Evolutionary conservation across 345 rosid species (phyloP).

Genomic region (Hirschfeldia incana): DNA sequence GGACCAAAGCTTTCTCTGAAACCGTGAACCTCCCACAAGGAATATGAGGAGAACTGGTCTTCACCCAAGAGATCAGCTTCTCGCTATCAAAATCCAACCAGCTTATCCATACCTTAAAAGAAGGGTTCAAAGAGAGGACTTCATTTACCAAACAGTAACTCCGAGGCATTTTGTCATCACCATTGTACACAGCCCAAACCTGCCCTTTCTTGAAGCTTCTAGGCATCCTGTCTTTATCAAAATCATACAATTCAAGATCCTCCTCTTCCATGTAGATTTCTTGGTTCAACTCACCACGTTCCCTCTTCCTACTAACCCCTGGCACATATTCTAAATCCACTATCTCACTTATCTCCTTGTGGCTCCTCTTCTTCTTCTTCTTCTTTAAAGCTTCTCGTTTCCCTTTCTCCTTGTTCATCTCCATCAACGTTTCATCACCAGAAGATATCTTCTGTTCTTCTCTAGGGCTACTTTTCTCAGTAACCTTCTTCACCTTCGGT

Average conservation of each 20-base stretch:
- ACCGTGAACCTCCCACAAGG: slow-evolving; percentile 74
- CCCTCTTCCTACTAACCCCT: slow-evolving; percentile 35
- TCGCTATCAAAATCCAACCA: slow-evolving; percentile 66
- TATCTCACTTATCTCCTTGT: slow-evolving; percentile 31
- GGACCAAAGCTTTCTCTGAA: slow-evolving; percentile 42
- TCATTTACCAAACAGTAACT: slow-evolving; percentile 77
- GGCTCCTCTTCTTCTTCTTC: neutral
- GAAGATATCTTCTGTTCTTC: neutral
- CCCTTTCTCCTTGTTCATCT: slow-evolving; percentile 27
- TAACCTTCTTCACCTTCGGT: slow-evolving; percentile 24
- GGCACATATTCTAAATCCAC: slow-evolving; percentile 33
- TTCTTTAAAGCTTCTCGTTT: slow-evolving; percentile 17
- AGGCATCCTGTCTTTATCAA: slow-evolving; percentile 61
- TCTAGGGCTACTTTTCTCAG: slow-evolving; percentile 10
- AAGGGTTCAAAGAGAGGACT: slow-evolving; percentile 69
- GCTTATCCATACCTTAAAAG: slow-evolving; percentile 68
- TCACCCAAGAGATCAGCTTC: slow-evolving; percentile 47
- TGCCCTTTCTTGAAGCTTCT: slow-evolving; percentile 79
- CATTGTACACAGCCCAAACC: slow-evolving; percentile 71
- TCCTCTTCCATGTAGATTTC: slow-evolving; percentile 43
- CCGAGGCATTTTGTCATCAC: slow-evolving; percentile 64
- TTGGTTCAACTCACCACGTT: slow-evolving; percentile 24
- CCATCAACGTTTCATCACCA: neutral
- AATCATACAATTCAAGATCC: slow-evolving; percentile 62
- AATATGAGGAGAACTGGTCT: slow-evolving; percentile 44